phyloP scores from a whole-genome alignment of 768 basidiomycete genomes.

The Tricholoma terreum region DNA sequence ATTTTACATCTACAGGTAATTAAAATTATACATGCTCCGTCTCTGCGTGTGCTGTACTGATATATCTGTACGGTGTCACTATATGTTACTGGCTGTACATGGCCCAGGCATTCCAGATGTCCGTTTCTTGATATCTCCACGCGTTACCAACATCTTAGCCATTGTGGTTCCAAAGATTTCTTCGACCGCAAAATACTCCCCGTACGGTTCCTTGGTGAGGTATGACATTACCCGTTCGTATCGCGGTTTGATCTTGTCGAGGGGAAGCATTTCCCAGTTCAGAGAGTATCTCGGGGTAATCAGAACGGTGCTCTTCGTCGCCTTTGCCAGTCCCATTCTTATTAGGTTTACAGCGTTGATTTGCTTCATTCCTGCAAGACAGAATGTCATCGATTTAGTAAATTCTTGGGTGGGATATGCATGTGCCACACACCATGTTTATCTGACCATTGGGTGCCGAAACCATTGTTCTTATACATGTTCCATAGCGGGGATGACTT shows the following conservation, averaged over 20 bases:
- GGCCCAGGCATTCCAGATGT: too few relatives aligned
- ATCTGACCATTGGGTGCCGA: background rate
- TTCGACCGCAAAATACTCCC: background rate
- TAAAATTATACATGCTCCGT: too few relatives aligned
- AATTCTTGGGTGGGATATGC: too few relatives aligned
- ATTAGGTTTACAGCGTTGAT: background rate
- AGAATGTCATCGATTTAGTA: too few relatives aligned
- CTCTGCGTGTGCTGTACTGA: too few relatives aligned
- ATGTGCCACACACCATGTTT: background rate
- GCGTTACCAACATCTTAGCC: background rate
- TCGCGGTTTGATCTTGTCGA: background rate
- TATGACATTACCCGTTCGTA: background rate
- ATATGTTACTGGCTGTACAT: too few relatives aligned
- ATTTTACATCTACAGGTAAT: too few relatives aligned
- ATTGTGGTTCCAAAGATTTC: background rate
- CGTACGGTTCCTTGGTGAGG: background rate
- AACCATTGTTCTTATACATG: background rate
- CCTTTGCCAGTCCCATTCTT: background rate
- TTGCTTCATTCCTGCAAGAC: background rate
- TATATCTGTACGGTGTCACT: too few relatives aligned
- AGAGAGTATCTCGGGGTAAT: background rate
- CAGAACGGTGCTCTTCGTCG: background rate
- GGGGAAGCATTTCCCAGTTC: background rate
- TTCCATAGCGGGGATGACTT: background rate
- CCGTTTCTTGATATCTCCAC: background rate